Evolutionary conservation across 768 basidiomycete species (phyloP).

Genomic region (Sistotremastrum niveocremeum): DNA sequence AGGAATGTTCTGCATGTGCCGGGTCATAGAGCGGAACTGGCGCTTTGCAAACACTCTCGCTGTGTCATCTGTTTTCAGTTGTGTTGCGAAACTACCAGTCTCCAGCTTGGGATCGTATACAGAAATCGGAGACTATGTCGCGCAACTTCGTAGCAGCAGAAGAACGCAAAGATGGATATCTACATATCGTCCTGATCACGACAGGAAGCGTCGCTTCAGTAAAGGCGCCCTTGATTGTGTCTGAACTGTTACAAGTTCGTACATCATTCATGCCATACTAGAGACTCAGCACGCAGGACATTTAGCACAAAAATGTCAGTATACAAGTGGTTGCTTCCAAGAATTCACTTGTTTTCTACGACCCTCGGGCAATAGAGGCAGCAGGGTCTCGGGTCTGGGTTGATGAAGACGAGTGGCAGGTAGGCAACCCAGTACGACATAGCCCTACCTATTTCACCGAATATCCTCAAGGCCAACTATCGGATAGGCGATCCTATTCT

Average conservation of each 20-base stretch:
- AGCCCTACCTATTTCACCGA: not conserved
- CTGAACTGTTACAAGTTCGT: slow-evolving; percentile 55
- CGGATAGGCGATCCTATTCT: slow-evolving; percentile 83
- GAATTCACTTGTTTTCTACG: slow-evolving; percentile 65
- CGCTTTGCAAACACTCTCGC: too few species aligned
- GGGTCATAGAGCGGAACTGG: not conserved
- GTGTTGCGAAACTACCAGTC: too few species aligned
- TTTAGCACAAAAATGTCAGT: slow-evolving; percentile 58
- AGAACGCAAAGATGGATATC: slow-evolving; percentile 25
- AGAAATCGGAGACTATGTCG: not conserved
- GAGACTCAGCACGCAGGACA: not conserved
- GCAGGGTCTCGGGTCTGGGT: slow-evolving; percentile 64
- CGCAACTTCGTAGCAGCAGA: slow-evolving; percentile 5
- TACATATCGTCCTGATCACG: slow-evolving; percentile 70
- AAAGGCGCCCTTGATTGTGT: slow-evolving; percentile 82
- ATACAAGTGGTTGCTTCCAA: slow-evolving; percentile 80
- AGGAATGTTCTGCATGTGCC: slow-evolving; percentile 50
- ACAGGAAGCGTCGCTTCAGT: slow-evolving; percentile 95
- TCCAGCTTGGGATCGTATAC: too few species aligned
- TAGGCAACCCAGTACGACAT: slow-evolving; percentile 24
- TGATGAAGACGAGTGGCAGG: slow-evolving; percentile 88
- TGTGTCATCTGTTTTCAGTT: too few species aligned
- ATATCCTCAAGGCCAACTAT: slow-evolving; percentile 40
- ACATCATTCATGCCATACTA: slow-evolving; percentile 6
- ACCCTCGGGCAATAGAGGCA: slow-evolving; percentile 32